A percentile compares a stretch with the other conserved stretches of the same genome.
Evolutionary conservation across 352 stramenopile genomes (phyloP).

Genomic region (Phytophthora litchii): DNA sequence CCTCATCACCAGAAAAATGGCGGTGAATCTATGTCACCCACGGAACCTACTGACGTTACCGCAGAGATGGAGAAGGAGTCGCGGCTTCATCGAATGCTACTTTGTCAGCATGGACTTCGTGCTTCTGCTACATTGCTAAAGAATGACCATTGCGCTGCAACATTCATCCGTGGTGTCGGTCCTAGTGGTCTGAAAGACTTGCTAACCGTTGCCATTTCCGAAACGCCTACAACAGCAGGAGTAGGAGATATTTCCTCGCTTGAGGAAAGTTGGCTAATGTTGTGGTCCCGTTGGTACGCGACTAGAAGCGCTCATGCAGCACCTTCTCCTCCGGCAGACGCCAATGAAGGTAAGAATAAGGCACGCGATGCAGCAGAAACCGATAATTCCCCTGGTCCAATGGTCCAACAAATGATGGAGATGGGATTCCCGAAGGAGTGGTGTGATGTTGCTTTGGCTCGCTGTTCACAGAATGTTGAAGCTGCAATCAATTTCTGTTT

Average conservation of each 20-base stretch:
- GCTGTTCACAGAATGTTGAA: slow-evolving; percentile 90
- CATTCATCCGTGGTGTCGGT: slow-evolving; percentile 67
- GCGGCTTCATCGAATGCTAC: slow-evolving; percentile 71
- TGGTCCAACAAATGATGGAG: slow-evolving; percentile 94
- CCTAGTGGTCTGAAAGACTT: slow-evolving; percentile 65
- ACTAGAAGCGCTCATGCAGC: slow-evolving; percentile 57
- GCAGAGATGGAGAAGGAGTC: slow-evolving; percentile 83
- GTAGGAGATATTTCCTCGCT: slow-evolving; percentile 74
- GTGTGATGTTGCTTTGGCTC: slow-evolving; percentile 88
- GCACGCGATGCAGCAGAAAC: slow-evolving; percentile 27
- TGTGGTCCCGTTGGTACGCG: slow-evolving; percentile 81
- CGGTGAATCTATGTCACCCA: slow-evolving; percentile 14
- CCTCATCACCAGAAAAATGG: slow-evolving; percentile 34
- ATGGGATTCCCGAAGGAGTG: slow-evolving; percentile 94
- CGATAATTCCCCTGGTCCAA: slow-evolving; percentile 53
- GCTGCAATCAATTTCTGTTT: slow-evolving; percentile 94
- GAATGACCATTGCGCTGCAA: slow-evolving; percentile 64
- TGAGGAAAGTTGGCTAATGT: slow-evolving; percentile 80
- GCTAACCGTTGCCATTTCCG: slow-evolving; percentile 70
- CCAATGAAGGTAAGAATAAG: slow-evolving; percentile 36
- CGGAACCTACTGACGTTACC: slow-evolving; percentile 58
- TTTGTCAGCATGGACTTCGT: slow-evolving; percentile 81
- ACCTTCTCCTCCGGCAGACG: slow-evolving; percentile 31
- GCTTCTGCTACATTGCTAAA: slow-evolving; percentile 74
- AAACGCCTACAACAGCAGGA: slow-evolving; percentile 69